Evolutionary conservation across 192 early-diverging fungal genomes (phyloP).

Genomic region (Coemansia sp.): DNA sequence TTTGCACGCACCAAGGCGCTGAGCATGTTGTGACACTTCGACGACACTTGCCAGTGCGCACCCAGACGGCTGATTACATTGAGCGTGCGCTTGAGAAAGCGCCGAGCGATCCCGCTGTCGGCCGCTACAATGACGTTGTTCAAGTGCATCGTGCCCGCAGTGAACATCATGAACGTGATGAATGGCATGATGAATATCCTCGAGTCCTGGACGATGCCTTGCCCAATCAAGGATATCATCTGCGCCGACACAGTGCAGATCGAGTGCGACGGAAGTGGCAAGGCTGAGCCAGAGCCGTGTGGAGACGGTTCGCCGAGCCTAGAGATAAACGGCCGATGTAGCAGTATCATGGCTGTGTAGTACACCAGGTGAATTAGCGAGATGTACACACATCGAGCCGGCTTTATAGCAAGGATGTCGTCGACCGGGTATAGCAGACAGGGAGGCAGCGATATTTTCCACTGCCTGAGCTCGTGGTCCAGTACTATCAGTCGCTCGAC

Average conservation of each 20-base stretch:
- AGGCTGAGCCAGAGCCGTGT: conserved; percentile 11
- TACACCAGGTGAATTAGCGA: conserved; percentile 54
- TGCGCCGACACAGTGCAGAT: conserved; percentile 59
- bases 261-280: conserved; percentile 48
- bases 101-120: conserved; percentile 52
- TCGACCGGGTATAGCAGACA: conserved; percentile 44
- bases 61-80: conserved; percentile 55
- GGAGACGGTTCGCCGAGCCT: conserved; percentile 26
- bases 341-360: conserved; percentile 55
- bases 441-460: conserved; percentile 47
- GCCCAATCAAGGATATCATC: conserved; percentile 50
- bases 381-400: conserved; percentile 50
- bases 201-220: conserved; percentile 50
- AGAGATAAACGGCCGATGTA: conserved; percentile 57
- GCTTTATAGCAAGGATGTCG: conserved; percentile 40
- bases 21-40: conserved; percentile 57
- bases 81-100: conserved; percentile 55
- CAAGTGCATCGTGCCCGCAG: conserved; percentile 54
- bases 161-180: conserved; percentile 56
- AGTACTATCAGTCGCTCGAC: conserved; percentile 44
- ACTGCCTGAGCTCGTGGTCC: conserved; percentile 54
- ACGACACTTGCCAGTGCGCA: conserved; percentile 56
- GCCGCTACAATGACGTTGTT: conserved; percentile 56
- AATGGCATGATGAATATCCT: conserved; percentile 56
- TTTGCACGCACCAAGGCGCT: conserved; percentile 51